Percentiles rank a stretch among this genome's conserved stretches.
These are phyloP conservation scores for Thalia dealbata DNA, from an alignment of 176 grass and related monocot genomes.

Conservation along the genomic window DNA sequence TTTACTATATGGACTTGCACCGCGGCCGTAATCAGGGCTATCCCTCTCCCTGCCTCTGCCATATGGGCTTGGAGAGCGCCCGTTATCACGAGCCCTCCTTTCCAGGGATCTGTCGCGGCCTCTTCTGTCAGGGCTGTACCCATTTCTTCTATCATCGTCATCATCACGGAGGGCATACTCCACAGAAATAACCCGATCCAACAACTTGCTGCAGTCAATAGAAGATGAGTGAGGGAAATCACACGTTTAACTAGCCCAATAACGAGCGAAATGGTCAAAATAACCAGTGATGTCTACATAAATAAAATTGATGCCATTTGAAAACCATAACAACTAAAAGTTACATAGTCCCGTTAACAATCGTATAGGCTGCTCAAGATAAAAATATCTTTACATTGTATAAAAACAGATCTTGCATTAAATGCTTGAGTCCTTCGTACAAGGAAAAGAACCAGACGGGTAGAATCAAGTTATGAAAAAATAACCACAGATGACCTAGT, in stretches of 20 bases:
- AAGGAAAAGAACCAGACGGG: no score
- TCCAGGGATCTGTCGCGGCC: slow-evolving; percentile 59
- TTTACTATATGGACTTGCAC: slow-evolving; percentile 38
- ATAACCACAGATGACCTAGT: no score
- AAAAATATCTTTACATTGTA: no score
- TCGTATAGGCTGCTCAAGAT: no score
- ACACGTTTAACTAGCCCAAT: background rate
- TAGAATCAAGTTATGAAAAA: no score
- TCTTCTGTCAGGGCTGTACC: slow-evolving; percentile 78
- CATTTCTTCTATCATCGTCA: slow-evolving; percentile 60
- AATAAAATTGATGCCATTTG: background rate
- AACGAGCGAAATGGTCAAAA: background rate
- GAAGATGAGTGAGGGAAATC: slow-evolving; percentile 9
- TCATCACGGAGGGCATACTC: slow-evolving; percentile 94
- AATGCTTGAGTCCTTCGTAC: no score
- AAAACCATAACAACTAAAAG: background rate
- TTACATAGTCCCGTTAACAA: background rate
- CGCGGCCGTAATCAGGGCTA: slow-evolving; percentile 31
- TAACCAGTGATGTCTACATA: background rate
- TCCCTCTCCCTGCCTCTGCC: slow-evolving; percentile 22
- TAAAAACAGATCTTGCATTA: no score
- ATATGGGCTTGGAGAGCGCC: slow-evolving; percentile 17
- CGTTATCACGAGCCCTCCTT: slow-evolving; percentile 59
- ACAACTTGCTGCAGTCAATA: slow-evolving; percentile 41
- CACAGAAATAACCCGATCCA: slow-evolving; percentile 91